A percentile compares a stretch with the other conserved stretches of the same genome.
Evolutionary conservation across 345 rosid genomes (phyloP).

Genomic region (Crucihimalaya himalaica): DNA sequence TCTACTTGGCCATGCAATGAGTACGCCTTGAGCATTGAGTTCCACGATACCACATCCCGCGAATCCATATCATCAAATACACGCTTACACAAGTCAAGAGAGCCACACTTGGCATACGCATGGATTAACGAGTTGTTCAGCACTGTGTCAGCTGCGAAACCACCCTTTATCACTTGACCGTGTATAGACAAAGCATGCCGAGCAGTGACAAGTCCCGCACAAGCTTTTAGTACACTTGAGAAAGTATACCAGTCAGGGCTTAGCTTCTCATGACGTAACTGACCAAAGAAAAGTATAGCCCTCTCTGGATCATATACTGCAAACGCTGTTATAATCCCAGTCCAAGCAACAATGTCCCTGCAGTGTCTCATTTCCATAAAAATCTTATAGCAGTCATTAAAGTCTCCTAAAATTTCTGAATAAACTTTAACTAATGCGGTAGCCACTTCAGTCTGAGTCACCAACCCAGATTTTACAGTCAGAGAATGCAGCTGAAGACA

Average conservation of each 20-base stretch:
- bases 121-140: constrained; percentile 77
- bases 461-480: constrained; percentile 55
- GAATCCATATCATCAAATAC: constrained; percentile 64
- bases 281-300: constrained; percentile 63
- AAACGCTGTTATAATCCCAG: constrained; percentile 73
- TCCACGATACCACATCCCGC: constrained; percentile 74
- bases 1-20: constrained; percentile 76
- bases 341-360: constrained; percentile 75
- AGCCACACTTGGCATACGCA: constrained; percentile 82
- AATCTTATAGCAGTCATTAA: constrained; percentile 58
- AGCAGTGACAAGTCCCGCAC: constrained; percentile 72
- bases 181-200: constrained; percentile 61
- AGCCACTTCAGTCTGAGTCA: constrained; percentile 59
- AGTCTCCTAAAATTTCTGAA: constrained; percentile 61
- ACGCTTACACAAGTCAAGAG: constrained; percentile 57
- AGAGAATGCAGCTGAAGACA: constrained; percentile 69
- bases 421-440: constrained; percentile 79
- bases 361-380: constrained; percentile 50
- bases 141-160: constrained; percentile 62
- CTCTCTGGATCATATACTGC: constrained; percentile 65
- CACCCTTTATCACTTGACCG: constrained; percentile 62
- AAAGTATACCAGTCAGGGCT: constrained; percentile 77
- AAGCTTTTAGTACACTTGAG: constrained; percentile 77
- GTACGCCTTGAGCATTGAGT: constrained; percentile 83
- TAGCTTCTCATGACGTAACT: constrained; percentile 50